Base-by-base conservation (phyloP, 2,329 filamentous ascomycete species). In the Colletotrichum trifolii region DNA sequence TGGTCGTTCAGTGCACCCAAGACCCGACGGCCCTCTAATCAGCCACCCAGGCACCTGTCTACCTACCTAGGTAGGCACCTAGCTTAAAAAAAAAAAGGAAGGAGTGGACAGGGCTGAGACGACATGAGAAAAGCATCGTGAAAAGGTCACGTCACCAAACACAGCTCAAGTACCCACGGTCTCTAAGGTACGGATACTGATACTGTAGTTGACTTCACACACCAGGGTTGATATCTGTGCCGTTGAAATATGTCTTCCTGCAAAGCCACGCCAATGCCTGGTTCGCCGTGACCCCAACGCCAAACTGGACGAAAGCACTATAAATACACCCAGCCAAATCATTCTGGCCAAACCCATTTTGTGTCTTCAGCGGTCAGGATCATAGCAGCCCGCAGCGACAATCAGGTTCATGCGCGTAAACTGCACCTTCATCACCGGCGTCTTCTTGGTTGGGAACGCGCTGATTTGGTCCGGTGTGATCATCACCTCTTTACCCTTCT, bases 371-470 rank as follows among this genome's bases (percentile, higher is more conserved):
- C 79, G 77, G 69, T 85, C 82, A 42, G 85, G 83, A 56, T 88
- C 84, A 71, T 88, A 90, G 72, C 87, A 89, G 33, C 94, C 93
- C 50, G 92, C 93, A 25, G 94, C 94, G 67, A 98, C 83, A 11
- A 97, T 91, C 69, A 98, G 78, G 75, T 99, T 99, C 93, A 97
- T 97, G 66, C 93, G 85, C 4, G 96, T 98, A 73, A 97, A 97
- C 73, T 91, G 88, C 58, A 97, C 94, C 79, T 95, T 96, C 78
- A 96, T 92, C 10, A 98, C 92, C 0, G 95, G 94, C 13, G 91
- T 95, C 80, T 97, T 97, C 86, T 99, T 99, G 4, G 96, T 98
- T 1, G 93, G 90, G 75, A 97, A 98, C 1, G 93, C 94, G 69
- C 89, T 93, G 79, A 99, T 96, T 79, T 98, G 96, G 74, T 99